Base-by-base conservation (phyloP, 169 alveolate species). In the Plasmodium chabaudi region DNA sequence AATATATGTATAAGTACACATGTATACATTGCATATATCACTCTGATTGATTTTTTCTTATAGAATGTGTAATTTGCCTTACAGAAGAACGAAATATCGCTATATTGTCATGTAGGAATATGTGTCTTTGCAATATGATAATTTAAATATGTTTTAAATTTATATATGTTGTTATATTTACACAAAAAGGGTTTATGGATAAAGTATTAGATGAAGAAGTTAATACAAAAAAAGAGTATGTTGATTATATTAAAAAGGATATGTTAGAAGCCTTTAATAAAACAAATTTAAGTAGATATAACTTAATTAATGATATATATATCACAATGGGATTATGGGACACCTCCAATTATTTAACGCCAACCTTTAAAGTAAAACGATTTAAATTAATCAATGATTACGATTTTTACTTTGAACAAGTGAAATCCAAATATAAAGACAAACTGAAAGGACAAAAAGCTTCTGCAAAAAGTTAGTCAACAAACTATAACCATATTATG, bases 61-160 rank as follows among this genome's bases (percentile, higher is more conserved):
- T 94, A 44, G 95, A 92, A 56, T 94, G 95, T 56, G 94, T 94
- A 34, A 94, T 94, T 21, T 94, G 95, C 82, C 57, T 94, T 72
- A 63, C 95, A 25, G 95, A 91, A 56, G 93, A 77, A 49, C 34
- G 93, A 23, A 88, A 88, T 53, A 94, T 95, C 7, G 94, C 92
- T n/a, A 90, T 92, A 17, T 68, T 93, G 44, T 95, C 95, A 19
- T 94, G 95, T 73, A 73, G 96, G 9, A 95, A 94, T 77, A 92
- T 91, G 94, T 94, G 96, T 61, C 95, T 94, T 13, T 94, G 96
- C 82, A 89, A 77, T 53, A 91, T 72, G 75, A 93, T 91, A 74
- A 87, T 88, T 57, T 51, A 51, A 72, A 21, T 21, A 34, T 21
- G 25, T 21, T 21, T 21, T 21, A 21, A 21, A 21, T 21, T 0